Evolutionary conservation across 1,139 yeast genomes (phyloP).

Genomic region (Hemisphaericaspora subhashii): DNA sequence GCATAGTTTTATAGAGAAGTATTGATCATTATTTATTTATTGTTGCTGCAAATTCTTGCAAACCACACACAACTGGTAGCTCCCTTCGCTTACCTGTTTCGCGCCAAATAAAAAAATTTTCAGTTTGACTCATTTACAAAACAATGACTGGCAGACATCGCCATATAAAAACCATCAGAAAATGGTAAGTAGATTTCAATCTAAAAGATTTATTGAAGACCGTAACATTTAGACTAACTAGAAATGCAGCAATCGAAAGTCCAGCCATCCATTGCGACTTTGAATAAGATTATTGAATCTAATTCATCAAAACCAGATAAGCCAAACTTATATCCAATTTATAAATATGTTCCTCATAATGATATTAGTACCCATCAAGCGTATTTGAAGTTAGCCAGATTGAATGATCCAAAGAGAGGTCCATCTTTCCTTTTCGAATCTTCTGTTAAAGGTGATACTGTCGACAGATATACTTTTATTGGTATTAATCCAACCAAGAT

Average conservation of each 20-base stretch:
- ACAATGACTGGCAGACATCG: too few species aligned
- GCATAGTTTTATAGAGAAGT: too few species aligned
- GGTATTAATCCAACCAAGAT: constrained; percentile 83
- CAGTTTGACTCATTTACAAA: too few species aligned
- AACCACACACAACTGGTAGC: too few species aligned
- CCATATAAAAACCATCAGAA: neutral
- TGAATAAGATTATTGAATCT: constrained; percentile 43
- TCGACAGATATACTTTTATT: constrained; percentile 87
- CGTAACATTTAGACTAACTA: neutral
- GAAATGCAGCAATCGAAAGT: constrained; percentile 22
- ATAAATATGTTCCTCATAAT: constrained; percentile 69
- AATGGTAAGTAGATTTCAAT: constrained; percentile 1
- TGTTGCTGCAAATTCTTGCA: too few species aligned
- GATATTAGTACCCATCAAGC: constrained; percentile 89
- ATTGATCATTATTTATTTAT: too few species aligned
- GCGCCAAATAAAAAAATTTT: too few species aligned
- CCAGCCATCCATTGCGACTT: constrained; percentile 62
- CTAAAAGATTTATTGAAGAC: neutral
- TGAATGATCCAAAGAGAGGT: constrained; percentile 58
- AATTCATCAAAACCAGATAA: constrained; percentile 26
- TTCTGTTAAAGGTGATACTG: constrained; percentile 83
- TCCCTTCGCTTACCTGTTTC: too few species aligned
- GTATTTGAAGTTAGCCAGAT: constrained; percentile 74
- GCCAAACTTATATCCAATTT: constrained; percentile 78
- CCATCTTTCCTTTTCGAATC: constrained; percentile 86